phyloP scores from a whole-genome alignment of 2,329 filamentous ascomycete species.

The Diaporthe vexans region DNA sequence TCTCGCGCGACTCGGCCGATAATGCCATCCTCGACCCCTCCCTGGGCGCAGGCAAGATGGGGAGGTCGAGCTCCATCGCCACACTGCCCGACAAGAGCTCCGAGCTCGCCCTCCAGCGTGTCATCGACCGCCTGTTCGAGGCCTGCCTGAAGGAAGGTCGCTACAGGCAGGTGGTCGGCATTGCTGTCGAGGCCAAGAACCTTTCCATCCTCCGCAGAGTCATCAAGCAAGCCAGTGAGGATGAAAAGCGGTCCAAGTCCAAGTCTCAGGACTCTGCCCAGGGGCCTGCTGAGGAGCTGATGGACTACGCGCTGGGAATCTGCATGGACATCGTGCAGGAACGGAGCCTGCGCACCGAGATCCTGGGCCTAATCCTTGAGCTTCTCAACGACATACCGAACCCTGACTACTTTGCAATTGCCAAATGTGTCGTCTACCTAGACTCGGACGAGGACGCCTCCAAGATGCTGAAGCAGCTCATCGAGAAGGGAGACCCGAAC shows the following conservation, averaged over 20 bases:
- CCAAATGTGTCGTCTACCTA: constrained; percentile 96
- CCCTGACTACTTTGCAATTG: constrained; percentile 98
- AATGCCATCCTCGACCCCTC: constrained; percentile 73
- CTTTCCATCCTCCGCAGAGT: constrained; percentile 87
- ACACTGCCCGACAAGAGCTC: constrained; percentile 78
- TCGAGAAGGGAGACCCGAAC: constrained; percentile 82
- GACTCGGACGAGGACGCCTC: constrained; percentile 93
- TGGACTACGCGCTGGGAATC: constrained; percentile 96
- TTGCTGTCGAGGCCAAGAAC: constrained; percentile 94
- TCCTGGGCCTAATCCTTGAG: constrained; percentile 91
- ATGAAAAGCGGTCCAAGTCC: constrained; percentile 80
- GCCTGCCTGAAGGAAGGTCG: constrained; percentile 87
- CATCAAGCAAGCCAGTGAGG: constrained; percentile 89
- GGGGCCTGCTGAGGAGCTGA: constrained; percentile 86
- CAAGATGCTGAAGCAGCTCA: constrained; percentile 84
- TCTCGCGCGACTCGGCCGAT: constrained; percentile 84
- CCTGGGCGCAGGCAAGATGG: constrained; percentile 67
- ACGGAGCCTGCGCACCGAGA: constrained; percentile 84
- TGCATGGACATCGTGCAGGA: constrained; percentile 99
- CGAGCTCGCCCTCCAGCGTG: constrained; percentile 82
- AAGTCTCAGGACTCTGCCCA: constrained; percentile 65
- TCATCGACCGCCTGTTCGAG: constrained; percentile 93
- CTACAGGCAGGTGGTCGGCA: constrained; percentile 96
- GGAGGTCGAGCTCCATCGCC: constrained; percentile 71
- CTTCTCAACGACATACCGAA: constrained; percentile 93